Evolutionary conservation across 2,329 filamentous ascomycete species (phyloP).

Genomic region (Colletotrichum spinosum): DNA sequence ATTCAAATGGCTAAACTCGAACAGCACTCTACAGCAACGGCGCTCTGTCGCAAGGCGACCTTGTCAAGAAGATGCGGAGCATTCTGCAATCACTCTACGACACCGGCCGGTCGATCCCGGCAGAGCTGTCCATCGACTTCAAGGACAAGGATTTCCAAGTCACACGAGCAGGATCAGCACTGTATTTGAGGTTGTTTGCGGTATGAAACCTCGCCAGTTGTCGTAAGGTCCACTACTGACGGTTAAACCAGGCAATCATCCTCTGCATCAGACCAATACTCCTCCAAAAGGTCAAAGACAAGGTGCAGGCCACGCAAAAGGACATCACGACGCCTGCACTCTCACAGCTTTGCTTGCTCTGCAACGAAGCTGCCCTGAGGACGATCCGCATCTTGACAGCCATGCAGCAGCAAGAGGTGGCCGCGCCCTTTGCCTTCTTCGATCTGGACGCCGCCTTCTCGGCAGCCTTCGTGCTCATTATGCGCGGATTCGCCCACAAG

Average conservation of each 20-base stretch:
- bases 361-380: conserved; percentile 43
- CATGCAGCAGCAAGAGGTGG: conserved; percentile 38
- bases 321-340: conserved; percentile 38
- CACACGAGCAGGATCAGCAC: conserved; percentile 42
- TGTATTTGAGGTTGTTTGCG: conserved; percentile 45
- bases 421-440: conserved; percentile 43
- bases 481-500: conserved; percentile 44
- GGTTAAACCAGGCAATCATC: conserved; percentile 41
- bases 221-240: no score
- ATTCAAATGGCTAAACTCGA: neutral
- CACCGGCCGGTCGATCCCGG: conserved; percentile 42
- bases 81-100: conserved; percentile 39
- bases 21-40: conserved; percentile 43
- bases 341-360: conserved; percentile 40
- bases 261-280: conserved; percentile 44
- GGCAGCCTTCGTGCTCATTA: conserved; percentile 43
- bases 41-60: conserved; percentile 41
- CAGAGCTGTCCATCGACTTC: conserved; percentile 41
- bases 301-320: conserved; percentile 39
- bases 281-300: conserved; percentile 45
- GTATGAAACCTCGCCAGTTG: conserved; percentile 17
- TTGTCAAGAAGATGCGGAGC: conserved; percentile 42
- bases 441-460: conserved; percentile 45
- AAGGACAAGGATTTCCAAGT: conserved; percentile 38
- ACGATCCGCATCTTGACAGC: conserved; percentile 42